Percentiles rank a stretch among this genome's conserved stretches.
Evolutionary conservation across 192 early-diverging fungal genomes (phyloP).

Genomic region (Linderina pennispora): DNA sequence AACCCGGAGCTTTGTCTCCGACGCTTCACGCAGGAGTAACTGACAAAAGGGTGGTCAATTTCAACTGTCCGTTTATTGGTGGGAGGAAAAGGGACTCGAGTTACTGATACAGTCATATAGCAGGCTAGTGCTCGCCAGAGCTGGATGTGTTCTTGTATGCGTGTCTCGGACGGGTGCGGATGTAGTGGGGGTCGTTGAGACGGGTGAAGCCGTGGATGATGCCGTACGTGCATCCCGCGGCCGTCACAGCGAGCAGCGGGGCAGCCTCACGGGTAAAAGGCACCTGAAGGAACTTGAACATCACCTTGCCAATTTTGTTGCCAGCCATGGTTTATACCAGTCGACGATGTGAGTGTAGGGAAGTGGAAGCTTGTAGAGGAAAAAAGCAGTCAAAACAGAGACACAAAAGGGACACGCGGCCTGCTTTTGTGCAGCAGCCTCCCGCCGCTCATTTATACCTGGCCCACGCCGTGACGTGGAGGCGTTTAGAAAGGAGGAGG

Average conservation of each 20-base stretch:
- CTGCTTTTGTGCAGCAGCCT: neutral
- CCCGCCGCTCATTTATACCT: neutral
- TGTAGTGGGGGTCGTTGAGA: slow-evolving; percentile 44
- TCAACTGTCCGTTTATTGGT: too few species aligned
- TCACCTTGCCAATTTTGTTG: slow-evolving; percentile 9
- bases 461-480: neutral
- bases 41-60: too few species aligned
- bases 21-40: too few species aligned
- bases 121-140: too few species aligned
- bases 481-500: neutral
- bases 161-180: slow-evolving; percentile 27
- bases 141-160: slow-evolving; percentile 38
- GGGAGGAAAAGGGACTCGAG: too few species aligned
- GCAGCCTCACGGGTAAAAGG: slow-evolving; percentile 39
- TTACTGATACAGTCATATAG: too few species aligned
- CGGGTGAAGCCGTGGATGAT: slow-evolving; percentile 39
- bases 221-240: slow-evolving; percentile 41
- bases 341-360: neutral
- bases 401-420: neutral
- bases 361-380: neutral
- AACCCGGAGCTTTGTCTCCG: too few species aligned
- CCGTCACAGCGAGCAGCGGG: slow-evolving; percentile 32
- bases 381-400: neutral
- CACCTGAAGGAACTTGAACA: slow-evolving; percentile 32
- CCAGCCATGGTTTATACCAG: slow-evolving; percentile 1